Evolutionary conservation across 1,139 yeast species (phyloP), one percentile per base, ranked within the genome.

Genomic region (Pichia terricola): DNA sequence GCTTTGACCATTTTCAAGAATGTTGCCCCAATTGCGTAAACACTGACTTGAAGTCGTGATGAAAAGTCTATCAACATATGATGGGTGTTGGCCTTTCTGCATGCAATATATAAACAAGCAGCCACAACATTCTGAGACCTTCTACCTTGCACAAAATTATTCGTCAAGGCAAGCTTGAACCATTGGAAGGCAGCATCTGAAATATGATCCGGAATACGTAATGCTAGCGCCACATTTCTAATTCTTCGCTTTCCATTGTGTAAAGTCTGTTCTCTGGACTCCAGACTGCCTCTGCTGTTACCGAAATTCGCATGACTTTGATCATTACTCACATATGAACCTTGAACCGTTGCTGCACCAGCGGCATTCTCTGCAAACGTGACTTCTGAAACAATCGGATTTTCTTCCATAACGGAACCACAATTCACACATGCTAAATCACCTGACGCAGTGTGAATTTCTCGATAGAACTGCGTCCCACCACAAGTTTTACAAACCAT

Each of bases 11-110:
- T 77, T 60, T 89, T 89, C 47, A 91, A 69, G 59, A 88, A 91
- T 0, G 98, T 91, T 1, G 97, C 95, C 39, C 99, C 99, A 42
- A 91, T 79, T 3, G 95, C 85, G 62, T 83, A 91, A 1, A 91
- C 98, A 40, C 94, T 84, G 26, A 89, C 88, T 59, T 85, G 95
- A 38, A 94, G 69, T 52, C 91, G 70, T 38, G 95, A 85, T 30
- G 95, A 83, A 62, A 91, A 91, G 64, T 94, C 98, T 57, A 91
- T 88, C 56, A 91, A 72, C 95, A 91, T 87, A 60, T 91, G 97
- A 53, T 84, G 89, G 1, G 97, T 89, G 60, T 77, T 76, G 56
- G 84, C 94, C 60, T 81, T 81, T 57, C 98, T 79, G 62, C 99
- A 91, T 0, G 97, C 96, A 44, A 91, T 79, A 59, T 91, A 91